Conservation (phyloP, 225 moss, liverwort and hornwort species). For the Sphagnum contortum region DNA sequence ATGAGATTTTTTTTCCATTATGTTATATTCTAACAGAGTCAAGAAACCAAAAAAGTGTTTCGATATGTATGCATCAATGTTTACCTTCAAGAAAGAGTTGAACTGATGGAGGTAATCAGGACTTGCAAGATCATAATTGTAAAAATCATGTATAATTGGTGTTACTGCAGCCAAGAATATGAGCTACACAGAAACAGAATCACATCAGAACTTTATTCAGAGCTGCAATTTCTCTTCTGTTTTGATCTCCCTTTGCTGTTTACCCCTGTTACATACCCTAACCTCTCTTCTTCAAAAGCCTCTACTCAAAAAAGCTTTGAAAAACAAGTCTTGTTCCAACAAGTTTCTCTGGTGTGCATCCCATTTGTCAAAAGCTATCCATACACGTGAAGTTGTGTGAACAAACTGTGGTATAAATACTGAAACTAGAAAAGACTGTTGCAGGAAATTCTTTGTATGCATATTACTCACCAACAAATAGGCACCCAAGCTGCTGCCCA, state of each 20-base stretch:
- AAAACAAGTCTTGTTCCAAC: too few species aligned
- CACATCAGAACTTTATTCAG: too few species aligned
- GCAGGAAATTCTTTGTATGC: background rate
- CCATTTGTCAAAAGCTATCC: too few species aligned
- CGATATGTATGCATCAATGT: background rate
- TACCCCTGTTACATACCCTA: too few species aligned
- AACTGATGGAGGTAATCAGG: conserved; percentile 79
- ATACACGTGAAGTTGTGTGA: too few species aligned
- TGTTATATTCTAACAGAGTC: background rate
- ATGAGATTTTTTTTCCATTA: background rate
- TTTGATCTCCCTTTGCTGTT: too few species aligned
- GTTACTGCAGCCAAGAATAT: conserved; percentile 70
- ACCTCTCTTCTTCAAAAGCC: too few species aligned
- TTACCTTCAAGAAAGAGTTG: conserved; percentile 85
- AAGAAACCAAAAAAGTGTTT: background rate
- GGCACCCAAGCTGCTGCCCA: conserved; percentile 87
- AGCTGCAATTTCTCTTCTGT: too few species aligned
- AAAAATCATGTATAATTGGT: conserved; percentile 96
- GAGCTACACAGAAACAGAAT: conserved; percentile 38
- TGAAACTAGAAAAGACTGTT: too few species aligned
- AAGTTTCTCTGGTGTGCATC: too few species aligned
- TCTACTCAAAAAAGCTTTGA: too few species aligned
- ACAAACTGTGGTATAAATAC: too few species aligned
- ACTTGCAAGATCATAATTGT: conserved; percentile 80
- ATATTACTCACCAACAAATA: conserved; percentile 62